Evolutionary conservation across 1,139 yeast species (phyloP).

Genomic region (Sugiyamaella paludigena): DNA sequence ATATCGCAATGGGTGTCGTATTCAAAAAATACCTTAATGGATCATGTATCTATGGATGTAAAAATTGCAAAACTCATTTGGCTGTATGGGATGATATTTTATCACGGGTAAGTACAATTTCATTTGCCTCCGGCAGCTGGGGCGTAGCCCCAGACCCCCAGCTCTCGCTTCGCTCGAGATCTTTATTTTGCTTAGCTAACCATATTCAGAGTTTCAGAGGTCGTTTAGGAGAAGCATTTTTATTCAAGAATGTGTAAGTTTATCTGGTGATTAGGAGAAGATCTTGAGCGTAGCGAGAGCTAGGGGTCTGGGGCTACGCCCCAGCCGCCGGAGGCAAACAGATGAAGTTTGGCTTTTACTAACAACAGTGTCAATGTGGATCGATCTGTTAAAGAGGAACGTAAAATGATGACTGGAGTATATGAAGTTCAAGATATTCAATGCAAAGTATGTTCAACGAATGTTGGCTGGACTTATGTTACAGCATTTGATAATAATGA

Average conservation of each 20-base stretch:
- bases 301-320: not conserved
- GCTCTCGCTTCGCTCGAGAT: not conserved
- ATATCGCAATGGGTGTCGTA: slow-evolving; percentile 38
- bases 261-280: not conserved
- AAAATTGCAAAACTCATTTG: slow-evolving; percentile 41
- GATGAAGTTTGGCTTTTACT: not conserved
- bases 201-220: slow-evolving; percentile 40
- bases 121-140: no score
- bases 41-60: slow-evolving; percentile 40
- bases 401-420: slow-evolving; percentile 67
- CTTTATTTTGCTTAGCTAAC: not conserved
- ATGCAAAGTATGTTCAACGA: slow-evolving; percentile 63
- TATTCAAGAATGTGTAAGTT: slow-evolving; percentile 39
- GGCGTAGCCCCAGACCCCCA: no score
- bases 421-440: slow-evolving; percentile 61
- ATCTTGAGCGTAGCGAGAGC: no score
- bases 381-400: slow-evolving; percentile 35
- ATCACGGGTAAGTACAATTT: slow-evolving; percentile 28
- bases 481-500: slow-evolving; percentile 55
- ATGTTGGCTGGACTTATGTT: slow-evolving; percentile 78
- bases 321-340: not conserved
- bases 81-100: slow-evolving; percentile 37
- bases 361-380: slow-evolving; percentile 33
- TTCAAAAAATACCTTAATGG: slow-evolving; percentile 36
- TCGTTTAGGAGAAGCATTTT: slow-evolving; percentile 41